phyloP scores from a whole-genome alignment of 2,329 filamentous ascomycete species.

The Didymella exigua region DNA sequence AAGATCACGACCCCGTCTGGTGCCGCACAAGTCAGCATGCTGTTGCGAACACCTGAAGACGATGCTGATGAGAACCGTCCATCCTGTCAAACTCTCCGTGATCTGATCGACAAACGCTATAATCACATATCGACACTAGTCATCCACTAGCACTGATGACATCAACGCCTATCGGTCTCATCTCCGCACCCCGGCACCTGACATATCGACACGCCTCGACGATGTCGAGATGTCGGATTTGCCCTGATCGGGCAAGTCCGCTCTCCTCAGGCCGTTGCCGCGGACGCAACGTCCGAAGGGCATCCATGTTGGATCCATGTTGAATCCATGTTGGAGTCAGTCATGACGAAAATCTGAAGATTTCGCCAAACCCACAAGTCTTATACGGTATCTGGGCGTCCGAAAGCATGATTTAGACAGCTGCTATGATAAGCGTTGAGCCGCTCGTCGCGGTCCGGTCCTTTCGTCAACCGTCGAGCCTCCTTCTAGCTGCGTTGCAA shows the following conservation, averaged over 20 bases:
- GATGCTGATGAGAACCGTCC: not conserved
- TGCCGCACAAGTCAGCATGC: no score
- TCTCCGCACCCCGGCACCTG: conserved; percentile 16
- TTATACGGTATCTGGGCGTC: conserved; percentile 4
- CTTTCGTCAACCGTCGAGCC: not conserved
- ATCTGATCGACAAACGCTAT: conserved; percentile 6
- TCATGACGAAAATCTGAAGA: conserved; percentile 16
- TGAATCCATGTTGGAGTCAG: conserved; percentile 1
- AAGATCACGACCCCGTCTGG: not conserved
- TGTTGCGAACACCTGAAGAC: not conserved
- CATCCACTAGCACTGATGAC: conserved; percentile 7
- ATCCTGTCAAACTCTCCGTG: not conserved
- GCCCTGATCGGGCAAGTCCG: not conserved
- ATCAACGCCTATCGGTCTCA: conserved; percentile 10
- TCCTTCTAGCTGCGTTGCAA: not conserved
- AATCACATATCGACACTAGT: conserved; percentile 10
- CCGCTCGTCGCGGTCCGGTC: not conserved
- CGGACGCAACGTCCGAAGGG: not conserved
- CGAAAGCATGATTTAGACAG: conserved; percentile 4
- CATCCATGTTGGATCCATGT: conserved; percentile 2
- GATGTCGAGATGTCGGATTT: not conserved
- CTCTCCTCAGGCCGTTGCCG: not conserved
- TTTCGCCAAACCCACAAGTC: conserved; percentile 1
- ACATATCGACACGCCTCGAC: conserved; percentile 9
- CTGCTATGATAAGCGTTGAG: conserved; percentile 4